A percentile compares a stretch with the other conserved stretches of the same genome.
Conservation (phyloP, 163 green algal genomes). For the Volvox carteri region DNA sequence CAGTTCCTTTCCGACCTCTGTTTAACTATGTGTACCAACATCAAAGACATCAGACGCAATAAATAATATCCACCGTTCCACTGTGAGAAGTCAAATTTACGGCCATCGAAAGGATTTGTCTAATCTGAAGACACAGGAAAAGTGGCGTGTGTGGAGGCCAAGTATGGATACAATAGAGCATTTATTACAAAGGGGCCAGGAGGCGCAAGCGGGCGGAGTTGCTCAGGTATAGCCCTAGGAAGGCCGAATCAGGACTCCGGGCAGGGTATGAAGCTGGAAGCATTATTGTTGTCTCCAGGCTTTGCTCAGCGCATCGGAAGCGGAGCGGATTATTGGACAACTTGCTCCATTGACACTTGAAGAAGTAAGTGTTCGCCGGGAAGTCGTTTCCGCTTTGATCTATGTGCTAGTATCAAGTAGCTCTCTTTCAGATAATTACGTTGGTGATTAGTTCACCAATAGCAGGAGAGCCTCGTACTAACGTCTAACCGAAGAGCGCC, state of each 20-base stretch:
- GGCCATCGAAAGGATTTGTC: too few relatives aligned
- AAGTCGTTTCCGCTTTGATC: background rate
- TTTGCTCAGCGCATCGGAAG: conserved; percentile 74
- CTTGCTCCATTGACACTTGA: conserved; percentile 69
- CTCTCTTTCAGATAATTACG: background rate
- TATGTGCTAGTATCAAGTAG: too few relatives aligned
- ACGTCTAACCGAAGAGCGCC: background rate
- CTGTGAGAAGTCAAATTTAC: too few relatives aligned
- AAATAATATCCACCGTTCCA: too few relatives aligned
- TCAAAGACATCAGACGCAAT: too few relatives aligned
- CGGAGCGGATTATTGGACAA: conserved; percentile 75
- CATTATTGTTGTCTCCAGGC: conserved; percentile 47
- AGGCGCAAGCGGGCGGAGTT: conserved; percentile 24
- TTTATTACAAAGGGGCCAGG: conserved; percentile 38
- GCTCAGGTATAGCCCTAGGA: conserved; percentile 11
- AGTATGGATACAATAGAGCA: conserved; percentile 46
- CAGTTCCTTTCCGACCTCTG: too few relatives aligned
- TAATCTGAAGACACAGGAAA: too few relatives aligned
- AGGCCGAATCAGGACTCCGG: background rate
- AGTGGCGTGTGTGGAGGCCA: too few relatives aligned
- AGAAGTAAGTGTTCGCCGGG: conserved; percentile 62
- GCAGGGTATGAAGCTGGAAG: background rate
- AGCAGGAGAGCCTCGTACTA: background rate
- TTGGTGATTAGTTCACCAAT: background rate
- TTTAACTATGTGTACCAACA: too few relatives aligned